Evolutionary conservation across 1,284 basidiomycete genomes (phyloP).

Genomic region (Apiotrichum akiyoshidainum): DNA sequence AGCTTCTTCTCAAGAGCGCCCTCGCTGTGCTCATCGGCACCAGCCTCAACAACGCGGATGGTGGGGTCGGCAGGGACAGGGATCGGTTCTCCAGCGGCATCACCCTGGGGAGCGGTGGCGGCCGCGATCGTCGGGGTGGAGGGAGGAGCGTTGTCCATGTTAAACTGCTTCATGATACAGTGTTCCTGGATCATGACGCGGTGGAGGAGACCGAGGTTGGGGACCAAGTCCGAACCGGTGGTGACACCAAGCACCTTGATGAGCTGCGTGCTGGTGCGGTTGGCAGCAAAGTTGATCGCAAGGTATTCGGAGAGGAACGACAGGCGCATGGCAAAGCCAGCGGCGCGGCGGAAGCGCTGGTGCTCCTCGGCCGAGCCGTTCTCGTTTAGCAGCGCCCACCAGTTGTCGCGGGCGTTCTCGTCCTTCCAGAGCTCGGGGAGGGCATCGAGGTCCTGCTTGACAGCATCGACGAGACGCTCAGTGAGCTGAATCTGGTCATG

Average conservation of each 20-base stretch:
- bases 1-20: conserved; percentile 5
- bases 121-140: neutral
- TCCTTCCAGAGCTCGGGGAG: conserved; percentile 69
- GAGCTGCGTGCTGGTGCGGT: conserved; percentile 67
- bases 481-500: conserved; percentile 75
- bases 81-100: neutral
- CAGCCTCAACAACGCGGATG: conserved; percentile 5
- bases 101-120: neutral
- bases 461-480: conserved; percentile 66
- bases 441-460: conserved; percentile 67
- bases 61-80: neutral
- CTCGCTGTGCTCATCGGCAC: neutral
- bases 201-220: conserved; percentile 75
- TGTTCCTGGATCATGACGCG: conserved; percentile 61
- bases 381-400: conserved; percentile 43
- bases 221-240: conserved; percentile 64
- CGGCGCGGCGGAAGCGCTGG: conserved; percentile 10
- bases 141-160: neutral
- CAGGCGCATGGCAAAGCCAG: conserved; percentile 56
- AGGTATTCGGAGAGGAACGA: conserved; percentile 77
- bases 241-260: conserved; percentile 69
- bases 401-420: conserved; percentile 58
- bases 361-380: conserved; percentile 15
- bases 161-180: conserved; percentile 62
- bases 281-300: conserved; percentile 32